phyloP scores from a whole-genome alignment of 345 rosid genomes.

The Hypericum androsaemum region DNA sequence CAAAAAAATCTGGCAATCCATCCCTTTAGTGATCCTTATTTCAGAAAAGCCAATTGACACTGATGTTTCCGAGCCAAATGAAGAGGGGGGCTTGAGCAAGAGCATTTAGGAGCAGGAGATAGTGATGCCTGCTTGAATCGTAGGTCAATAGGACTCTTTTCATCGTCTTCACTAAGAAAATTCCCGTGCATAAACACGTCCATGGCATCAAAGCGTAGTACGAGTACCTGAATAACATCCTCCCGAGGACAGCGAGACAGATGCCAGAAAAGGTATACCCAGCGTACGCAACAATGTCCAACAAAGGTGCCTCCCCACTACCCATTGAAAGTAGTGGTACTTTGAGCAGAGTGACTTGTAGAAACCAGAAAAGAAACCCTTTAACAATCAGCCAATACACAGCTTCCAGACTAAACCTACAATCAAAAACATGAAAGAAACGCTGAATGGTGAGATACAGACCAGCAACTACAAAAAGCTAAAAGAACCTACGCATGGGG shows the following conservation, averaged over 20 bases:
- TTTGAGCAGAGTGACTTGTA: conserved; percentile 77
- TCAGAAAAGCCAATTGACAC: conserved; percentile 75
- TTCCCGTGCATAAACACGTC: conserved; percentile 73
- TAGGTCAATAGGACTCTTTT: conserved; percentile 79
- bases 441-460: background rate
- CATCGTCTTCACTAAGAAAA: conserved; percentile 91
- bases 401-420: conserved; percentile 85
- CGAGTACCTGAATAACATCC: conserved; percentile 50
- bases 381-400: conserved; percentile 82
- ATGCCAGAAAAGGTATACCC: conserved; percentile 79
- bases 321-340: conserved; percentile 70
- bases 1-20: too few relatives aligned
- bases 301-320: conserved; percentile 82
- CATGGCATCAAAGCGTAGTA: conserved; percentile 78
- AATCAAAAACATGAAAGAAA: conserved; percentile 6
- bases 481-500: too few relatives aligned
- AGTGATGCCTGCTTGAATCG: conserved; percentile 88
- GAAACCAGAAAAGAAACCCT: conserved; percentile 86
- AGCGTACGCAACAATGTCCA: conserved; percentile 79
- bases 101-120: conserved; percentile 71
- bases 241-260: conserved; percentile 70
- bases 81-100: conserved; percentile 82
- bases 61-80: conserved; percentile 87
- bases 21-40: background rate
- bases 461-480: too few relatives aligned